Percentiles rank a stretch among this genome's conserved stretches.
These are phyloP conservation scores for Suzukiozyma palmioleophila DNA, from an alignment of 1,139 yeast genomes.

Conservation along the genomic window DNA sequence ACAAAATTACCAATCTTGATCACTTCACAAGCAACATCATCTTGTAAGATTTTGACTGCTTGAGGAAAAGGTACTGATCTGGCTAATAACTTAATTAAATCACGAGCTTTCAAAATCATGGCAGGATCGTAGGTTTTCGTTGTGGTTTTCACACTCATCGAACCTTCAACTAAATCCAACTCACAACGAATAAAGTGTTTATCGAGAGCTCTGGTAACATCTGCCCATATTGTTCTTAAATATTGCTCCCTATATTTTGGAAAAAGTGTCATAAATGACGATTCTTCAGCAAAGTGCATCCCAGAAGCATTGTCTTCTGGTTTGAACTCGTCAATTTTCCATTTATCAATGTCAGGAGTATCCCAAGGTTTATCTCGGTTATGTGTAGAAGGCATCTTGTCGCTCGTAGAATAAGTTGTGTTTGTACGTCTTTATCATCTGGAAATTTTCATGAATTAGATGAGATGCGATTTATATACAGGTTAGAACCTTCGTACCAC, in stretches of 20 bases:
- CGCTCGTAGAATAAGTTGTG: not conserved
- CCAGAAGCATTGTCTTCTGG: constrained; percentile 89
- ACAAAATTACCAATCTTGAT: constrained; percentile 91
- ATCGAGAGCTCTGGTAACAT: constrained; percentile 77
- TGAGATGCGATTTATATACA: constrained; percentile 1
- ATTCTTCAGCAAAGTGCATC: constrained; percentile 85
- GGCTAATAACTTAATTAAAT: constrained; percentile 85
- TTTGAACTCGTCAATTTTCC: constrained; percentile 85
- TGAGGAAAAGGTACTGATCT: constrained; percentile 97
- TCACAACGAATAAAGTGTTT: constrained; percentile 74
- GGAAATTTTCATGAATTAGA: constrained; percentile 1
- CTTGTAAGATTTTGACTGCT: constrained; percentile 86
- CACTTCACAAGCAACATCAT: constrained; percentile 93
- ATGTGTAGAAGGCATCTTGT: constrained; percentile 80
- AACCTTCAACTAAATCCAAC: constrained; percentile 89
- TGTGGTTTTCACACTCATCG: constrained; percentile 95
- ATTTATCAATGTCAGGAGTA: constrained; percentile 90
- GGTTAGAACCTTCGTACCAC: not conserved
- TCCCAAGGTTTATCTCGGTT: constrained; percentile 98
- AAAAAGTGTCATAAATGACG: constrained; percentile 89
- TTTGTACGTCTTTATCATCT: not conserved
- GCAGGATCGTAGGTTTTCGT: constrained; percentile 96
- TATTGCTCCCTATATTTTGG: constrained; percentile 96
- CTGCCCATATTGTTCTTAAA: constrained; percentile 87
- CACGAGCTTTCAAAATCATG: constrained; percentile 89